A percentile compares a stretch with the other conserved stretches of the same genome.
These are phyloP conservation scores for Erodium maritimum DNA, from an alignment of 345 rosid genomes.

Conservation along the genomic window DNA sequence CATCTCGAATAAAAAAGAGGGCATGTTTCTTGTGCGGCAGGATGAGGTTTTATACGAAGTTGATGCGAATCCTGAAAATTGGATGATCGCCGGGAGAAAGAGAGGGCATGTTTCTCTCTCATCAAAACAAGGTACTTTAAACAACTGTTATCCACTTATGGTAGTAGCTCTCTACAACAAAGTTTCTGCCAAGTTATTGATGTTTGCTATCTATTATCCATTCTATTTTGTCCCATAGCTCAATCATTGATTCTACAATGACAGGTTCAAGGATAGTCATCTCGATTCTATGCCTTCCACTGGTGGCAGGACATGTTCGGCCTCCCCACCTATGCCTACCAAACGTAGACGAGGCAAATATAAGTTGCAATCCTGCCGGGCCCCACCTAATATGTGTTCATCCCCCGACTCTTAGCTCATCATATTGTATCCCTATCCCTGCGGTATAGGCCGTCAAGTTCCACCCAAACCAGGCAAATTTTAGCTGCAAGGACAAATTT, in stretches of 20 bases:
- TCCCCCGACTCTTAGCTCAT: conserved; percentile 83
- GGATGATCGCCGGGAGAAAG: conserved; percentile 99
- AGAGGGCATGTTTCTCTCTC: conserved; percentile 73
- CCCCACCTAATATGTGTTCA: conserved; percentile 83
- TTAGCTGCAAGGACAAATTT: too few relatives aligned
- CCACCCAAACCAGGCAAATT: too few relatives aligned
- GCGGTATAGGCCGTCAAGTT: conserved; percentile 15
- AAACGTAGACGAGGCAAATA: conserved; percentile 45
- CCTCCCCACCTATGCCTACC: conserved; percentile 77
- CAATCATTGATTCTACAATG: not conserved
- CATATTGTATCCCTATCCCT: conserved; percentile 71
- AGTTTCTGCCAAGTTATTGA: too few relatives aligned
- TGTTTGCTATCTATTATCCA: conserved; percentile 1
- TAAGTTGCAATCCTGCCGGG: conserved; percentile 78
- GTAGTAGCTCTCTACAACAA: too few relatives aligned
- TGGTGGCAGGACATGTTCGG: conserved; percentile 77
- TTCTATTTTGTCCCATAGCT: not conserved
- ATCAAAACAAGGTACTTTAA: conserved; percentile 43
- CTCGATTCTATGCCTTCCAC: conserved; percentile 68
- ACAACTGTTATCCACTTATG: too few relatives aligned
- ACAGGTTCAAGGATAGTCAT: conserved; percentile 71
- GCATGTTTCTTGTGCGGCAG: conserved; percentile 23
- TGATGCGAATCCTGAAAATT: conserved; percentile 53
- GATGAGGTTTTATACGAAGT: conserved; percentile 85
- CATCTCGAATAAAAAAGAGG: too few relatives aligned